A percentile compares a stretch with the other conserved stretches of the same genome.
Evolutionary conservation across 2,329 filamentous ascomycete genomes (phyloP).

Genomic region (Colletotrichum euphorbiae): DNA sequence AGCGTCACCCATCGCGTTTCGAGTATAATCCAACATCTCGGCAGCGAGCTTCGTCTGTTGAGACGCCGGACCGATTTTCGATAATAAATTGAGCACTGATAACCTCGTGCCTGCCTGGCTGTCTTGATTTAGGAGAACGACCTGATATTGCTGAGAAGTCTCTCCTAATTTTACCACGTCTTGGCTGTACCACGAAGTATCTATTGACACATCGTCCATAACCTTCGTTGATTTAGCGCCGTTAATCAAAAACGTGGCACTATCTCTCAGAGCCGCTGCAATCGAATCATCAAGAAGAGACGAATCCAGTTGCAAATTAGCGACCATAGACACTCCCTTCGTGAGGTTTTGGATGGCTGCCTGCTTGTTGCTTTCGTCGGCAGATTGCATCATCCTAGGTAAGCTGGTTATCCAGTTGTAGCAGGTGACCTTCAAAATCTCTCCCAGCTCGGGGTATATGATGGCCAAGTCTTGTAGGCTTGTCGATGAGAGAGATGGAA

Average conservation of each 20-base stretch:
- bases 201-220: slow-evolving; percentile 47
- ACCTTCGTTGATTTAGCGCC: slow-evolving; percentile 48
- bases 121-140: slow-evolving; percentile 72
- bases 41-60: slow-evolving; percentile 70
- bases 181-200: slow-evolving; percentile 46
- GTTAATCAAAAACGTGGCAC: slow-evolving; percentile 64
- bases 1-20: slow-evolving; percentile 66
- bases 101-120: slow-evolving; percentile 72
- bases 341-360: slow-evolving; percentile 81
- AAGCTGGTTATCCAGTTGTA: slow-evolving; percentile 87
- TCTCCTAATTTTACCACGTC: slow-evolving; percentile 43
- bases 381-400: slow-evolving; percentile 83
- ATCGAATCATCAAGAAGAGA: slow-evolving; percentile 75
- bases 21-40: slow-evolving; percentile 73
- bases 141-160: slow-evolving; percentile 60
- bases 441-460: slow-evolving; percentile 71
- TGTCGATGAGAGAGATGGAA: slow-evolving; percentile 54
- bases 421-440: slow-evolving; percentile 75
- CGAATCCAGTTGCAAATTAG: slow-evolving; percentile 71
- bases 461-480: slow-evolving; percentile 71
- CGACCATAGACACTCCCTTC: slow-evolving; percentile 75
- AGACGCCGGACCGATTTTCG: slow-evolving; percentile 66
- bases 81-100: slow-evolving; percentile 69
- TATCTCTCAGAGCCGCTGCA: slow-evolving; percentile 78
- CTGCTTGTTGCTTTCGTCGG: slow-evolving; percentile 82